Conservation (phyloP, 192 early-diverging fungal species). For the Diversispora eburnea region DNA sequence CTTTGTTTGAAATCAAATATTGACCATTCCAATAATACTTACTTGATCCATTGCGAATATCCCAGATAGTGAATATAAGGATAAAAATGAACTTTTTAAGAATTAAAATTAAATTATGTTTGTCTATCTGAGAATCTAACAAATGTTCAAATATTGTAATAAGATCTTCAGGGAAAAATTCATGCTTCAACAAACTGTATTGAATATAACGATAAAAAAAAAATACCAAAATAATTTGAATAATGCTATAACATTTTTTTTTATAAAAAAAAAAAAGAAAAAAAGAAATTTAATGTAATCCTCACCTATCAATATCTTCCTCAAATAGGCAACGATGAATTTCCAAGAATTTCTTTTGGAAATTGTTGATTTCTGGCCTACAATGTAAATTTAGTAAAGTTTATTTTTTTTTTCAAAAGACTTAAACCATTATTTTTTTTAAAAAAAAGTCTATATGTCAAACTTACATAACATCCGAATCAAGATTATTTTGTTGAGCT, state of each 20-base stretch:
- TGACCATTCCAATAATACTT: not conserved
- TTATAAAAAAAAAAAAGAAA: no score
- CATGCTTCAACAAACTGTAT: not conserved
- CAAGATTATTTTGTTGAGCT: slow-evolving; percentile 17
- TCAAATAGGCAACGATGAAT: slow-evolving; percentile 20
- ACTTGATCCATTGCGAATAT: slow-evolving; percentile 19
- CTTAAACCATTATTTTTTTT: no score
- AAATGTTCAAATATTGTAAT: not conserved
- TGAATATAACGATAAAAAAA: no score
- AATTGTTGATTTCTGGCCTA: not conserved
- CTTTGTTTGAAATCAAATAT: not conserved
- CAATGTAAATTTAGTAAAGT: not conserved
- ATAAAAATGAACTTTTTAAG: slow-evolving; percentile 27
- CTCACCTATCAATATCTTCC: slow-evolving; percentile 13
- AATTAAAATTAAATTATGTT: not conserved
- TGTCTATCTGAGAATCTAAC: not conserved
- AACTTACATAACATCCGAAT: not conserved
- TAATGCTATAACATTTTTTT: no score
- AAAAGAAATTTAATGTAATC: not conserved
- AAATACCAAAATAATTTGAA: no score
- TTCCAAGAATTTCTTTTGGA: slow-evolving; percentile 1
- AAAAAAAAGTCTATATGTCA: not conserved
- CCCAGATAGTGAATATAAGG: slow-evolving; percentile 26
- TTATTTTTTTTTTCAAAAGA: not conserved
- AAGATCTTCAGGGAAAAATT: not conserved